Evolutionary conservation across 805 yeast genomes (phyloP).

Genomic region (Candida suzukii): DNA sequence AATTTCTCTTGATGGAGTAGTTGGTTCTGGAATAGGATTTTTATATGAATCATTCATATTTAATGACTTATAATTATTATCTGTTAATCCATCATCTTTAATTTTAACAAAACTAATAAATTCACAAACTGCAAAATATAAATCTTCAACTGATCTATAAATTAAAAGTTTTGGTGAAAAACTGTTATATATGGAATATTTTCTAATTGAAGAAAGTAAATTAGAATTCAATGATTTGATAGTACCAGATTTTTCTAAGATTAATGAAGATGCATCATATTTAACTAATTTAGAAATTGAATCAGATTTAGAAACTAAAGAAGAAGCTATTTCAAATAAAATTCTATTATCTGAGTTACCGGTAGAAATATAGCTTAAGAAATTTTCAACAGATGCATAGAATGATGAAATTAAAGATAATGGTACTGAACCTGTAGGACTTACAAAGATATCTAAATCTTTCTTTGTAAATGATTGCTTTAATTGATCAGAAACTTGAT

Average conservation of each 20-base stretch:
- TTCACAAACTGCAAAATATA: constrained; percentile 60
- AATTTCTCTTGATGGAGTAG: not conserved
- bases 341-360: constrained; percentile 25
- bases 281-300: constrained; percentile 10
- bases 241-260: constrained; percentile 33
- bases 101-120: constrained; percentile 48
- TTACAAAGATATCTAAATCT: constrained; percentile 7
- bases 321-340: constrained; percentile 46
- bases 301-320: constrained; percentile 39
- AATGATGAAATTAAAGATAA: constrained; percentile 35
- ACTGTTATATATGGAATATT: constrained; percentile 56
- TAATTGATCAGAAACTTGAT: constrained; percentile 9
- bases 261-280: not conserved
- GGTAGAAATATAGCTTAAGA: constrained; percentile 24
- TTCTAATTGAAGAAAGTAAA: constrained; percentile 69
- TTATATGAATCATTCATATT: not conserved
- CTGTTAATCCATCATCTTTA: constrained; percentile 5
- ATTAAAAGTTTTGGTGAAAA: constrained; percentile 64
- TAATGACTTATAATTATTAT: not conserved
- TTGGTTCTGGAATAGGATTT: not conserved
- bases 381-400: constrained; percentile 41
- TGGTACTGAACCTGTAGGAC: constrained; percentile 38
- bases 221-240: constrained; percentile 67
- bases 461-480: constrained; percentile 3
- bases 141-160: constrained; percentile 70